A percentile compares a stretch with the other conserved stretches of the same genome.
phyloP scores from a whole-genome alignment of 257 asterid species.

The Solanum gracilifrons region DNA sequence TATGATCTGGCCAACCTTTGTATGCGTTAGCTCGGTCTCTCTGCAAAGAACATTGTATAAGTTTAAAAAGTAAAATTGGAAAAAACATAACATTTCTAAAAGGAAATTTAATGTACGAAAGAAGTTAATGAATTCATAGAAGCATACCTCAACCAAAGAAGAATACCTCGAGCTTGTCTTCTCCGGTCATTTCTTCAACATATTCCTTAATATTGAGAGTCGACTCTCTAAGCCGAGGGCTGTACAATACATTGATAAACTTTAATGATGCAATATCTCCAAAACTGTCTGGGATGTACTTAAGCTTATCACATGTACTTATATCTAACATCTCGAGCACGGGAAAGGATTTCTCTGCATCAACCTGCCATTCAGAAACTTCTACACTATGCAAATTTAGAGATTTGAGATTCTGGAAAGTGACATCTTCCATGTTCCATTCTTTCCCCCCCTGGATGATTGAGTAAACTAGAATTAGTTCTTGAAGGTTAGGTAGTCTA shows the following conservation, averaged over 20 bases:
- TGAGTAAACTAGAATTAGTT: neutral
- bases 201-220: neutral
- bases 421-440: neutral
- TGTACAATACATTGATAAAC: accelerated
- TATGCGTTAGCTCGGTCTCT: no score
- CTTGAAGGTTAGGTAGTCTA: neutral
- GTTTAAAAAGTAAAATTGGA: no score
- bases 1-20: no score
- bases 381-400: accelerated
- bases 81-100: no score
- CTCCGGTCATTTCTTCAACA: neutral
- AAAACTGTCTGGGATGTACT: neutral
- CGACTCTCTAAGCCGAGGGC: neutral
- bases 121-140: no score
- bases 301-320: accelerated
- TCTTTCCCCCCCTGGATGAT: neutral
- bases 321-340: accelerated
- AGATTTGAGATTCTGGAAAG: neutral
- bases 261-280: neutral
- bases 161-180: neutral
- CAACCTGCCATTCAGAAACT: neutral
- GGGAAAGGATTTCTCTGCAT: neutral
- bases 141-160: accelerated
- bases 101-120: no score
- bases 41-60: no score